A percentile compares a stretch with the other conserved stretches of the same genome.
These are phyloP conservation scores for Simplicillium sp. DNA, from an alignment of 2,329 filamentous ascomycete species.

Conservation along the genomic window DNA sequence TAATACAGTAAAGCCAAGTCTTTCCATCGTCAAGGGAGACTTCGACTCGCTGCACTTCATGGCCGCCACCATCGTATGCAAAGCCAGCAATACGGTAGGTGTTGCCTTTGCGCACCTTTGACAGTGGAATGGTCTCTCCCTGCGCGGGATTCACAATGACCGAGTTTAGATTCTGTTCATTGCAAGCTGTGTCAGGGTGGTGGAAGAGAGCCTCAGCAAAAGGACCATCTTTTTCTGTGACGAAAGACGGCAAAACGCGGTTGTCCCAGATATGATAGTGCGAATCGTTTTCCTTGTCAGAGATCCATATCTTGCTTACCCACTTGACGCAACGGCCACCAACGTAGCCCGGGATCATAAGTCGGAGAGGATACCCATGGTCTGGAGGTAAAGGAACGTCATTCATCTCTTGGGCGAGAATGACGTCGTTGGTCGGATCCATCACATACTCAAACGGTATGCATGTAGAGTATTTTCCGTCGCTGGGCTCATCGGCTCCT, in stretches of 20 bases:
- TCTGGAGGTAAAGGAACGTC: constrained; percentile 32
- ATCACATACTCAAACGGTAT: constrained; percentile 38
- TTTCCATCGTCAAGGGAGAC: constrained; percentile 22
- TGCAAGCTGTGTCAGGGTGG: constrained; percentile 35
- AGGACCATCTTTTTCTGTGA: constrained; percentile 36
- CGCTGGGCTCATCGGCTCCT: constrained; percentile 34
- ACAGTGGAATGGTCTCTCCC: constrained; percentile 29
- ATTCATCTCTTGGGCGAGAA: constrained; percentile 39
- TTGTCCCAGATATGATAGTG: constrained; percentile 36
- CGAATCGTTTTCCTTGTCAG: constrained; percentile 37
- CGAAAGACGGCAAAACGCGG: constrained; percentile 36
- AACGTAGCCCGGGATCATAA: constrained; percentile 37
- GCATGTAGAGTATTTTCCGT: constrained; percentile 37
- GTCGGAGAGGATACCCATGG: constrained; percentile 39
- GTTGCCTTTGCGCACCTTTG: constrained; percentile 21
- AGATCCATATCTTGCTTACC: constrained; percentile 39
- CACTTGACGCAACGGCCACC: constrained; percentile 43
- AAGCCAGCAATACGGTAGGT: constrained; percentile 37
- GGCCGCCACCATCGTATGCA: constrained; percentile 41
- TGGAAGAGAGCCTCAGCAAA: constrained; percentile 34
- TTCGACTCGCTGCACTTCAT: constrained; percentile 37
- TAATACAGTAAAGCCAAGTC: constrained; percentile 26
- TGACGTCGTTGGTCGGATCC: constrained; percentile 35
- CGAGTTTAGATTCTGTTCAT: constrained; percentile 38
- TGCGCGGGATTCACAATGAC: constrained; percentile 34